Evolutionary conservation across 129 eudicot species (phyloP).

Genomic region (Arctium lappa): DNA sequence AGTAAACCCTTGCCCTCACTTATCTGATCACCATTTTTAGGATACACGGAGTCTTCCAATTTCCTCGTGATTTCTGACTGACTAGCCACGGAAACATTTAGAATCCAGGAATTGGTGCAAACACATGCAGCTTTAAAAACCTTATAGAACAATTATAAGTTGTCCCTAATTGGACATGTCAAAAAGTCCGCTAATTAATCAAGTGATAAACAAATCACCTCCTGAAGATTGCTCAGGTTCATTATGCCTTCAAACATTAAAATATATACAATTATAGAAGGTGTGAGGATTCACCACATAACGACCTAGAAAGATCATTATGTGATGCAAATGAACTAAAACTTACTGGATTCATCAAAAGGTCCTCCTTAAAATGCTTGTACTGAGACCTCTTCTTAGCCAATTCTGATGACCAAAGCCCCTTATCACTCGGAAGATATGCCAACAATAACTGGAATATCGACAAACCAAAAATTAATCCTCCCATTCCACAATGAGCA

Average conservation of each 20-base stretch:
- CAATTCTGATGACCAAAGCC: slow-evolving; percentile 83
- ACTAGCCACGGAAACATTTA: slow-evolving; percentile 82
- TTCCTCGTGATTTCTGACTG: slow-evolving; percentile 93
- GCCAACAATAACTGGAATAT: slow-evolving; percentile 74
- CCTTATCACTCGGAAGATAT: slow-evolving; percentile 77
- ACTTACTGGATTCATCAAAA: slow-evolving; percentile 91
- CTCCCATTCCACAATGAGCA: slow-evolving; percentile 1
- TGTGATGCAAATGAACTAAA: slow-evolving; percentile 8
- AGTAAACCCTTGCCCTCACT: slow-evolving; percentile 55
- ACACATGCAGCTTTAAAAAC: slow-evolving; percentile 11
- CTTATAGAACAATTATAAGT: not conserved
- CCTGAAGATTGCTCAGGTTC: not conserved
- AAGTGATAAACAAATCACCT: not conserved
- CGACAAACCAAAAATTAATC: slow-evolving; percentile 2
- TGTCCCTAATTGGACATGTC: slow-evolving; percentile 4
- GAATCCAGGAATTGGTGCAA: slow-evolving; percentile 30
- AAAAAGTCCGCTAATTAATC: not conserved
- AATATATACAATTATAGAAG: not conserved
- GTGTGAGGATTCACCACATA: not conserved
- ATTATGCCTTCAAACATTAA: slow-evolving; percentile 3
- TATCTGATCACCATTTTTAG: slow-evolving; percentile 44
- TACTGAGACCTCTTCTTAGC: slow-evolving; percentile 91
- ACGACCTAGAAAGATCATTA: not conserved
- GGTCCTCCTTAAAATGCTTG: slow-evolving; percentile 79
- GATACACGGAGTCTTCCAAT: slow-evolving; percentile 52